Base-by-base conservation (phyloP, 345 rosid genomes). In the Citrus sp. region DNA sequence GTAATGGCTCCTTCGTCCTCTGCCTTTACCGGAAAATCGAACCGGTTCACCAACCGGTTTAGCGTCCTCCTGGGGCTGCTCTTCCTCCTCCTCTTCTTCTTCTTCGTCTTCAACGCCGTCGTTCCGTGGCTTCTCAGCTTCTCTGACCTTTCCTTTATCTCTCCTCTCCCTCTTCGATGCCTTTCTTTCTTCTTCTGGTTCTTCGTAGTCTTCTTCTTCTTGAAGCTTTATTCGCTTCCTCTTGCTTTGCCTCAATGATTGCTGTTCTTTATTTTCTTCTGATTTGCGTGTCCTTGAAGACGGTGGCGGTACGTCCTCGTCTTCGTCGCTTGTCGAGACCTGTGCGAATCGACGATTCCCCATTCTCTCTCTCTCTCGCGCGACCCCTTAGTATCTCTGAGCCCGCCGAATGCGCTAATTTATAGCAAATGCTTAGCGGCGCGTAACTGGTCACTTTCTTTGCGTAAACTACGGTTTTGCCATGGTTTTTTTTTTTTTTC, bases 291-390 rank as follows among this genome's bases (percentile, higher is more conserved):
- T 73, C 13, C 77, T 70, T 65, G 75, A 56, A 4, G 83, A 78
- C 28, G 42, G 58, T 1, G 62, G 32, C 21, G 67, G 82, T 9
- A 42, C 81, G 21, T 90, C 93, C 30, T 91, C 98, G 58, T 93
- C 99, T 3, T 93, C 99, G 77, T 93, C 98, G 88, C 94, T 89
- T 7, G 86, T 88, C 67, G 90, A 78, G 22, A 95, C 87, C 86
- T 88, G 93, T 37, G 97, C 90, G 66, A 89, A 91, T 79, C 98
- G 85, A 69, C 94, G 83, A 79, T 87, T 90, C 40, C 88, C 81
- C 93, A 92, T 93, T 63, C 51, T 13, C 51, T 46, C 18, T 42
- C 51, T 67, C 37, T 1, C 25, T 1, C n/a, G 30, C 32, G 6
- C 37, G 7, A 56, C 49, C 5, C 35, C 5, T 40, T 5, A 22